Evolutionary conservation across 345 rosid genomes (phyloP), one percentile per base, ranked within the genome.

Genomic region (Linum tenue): DNA sequence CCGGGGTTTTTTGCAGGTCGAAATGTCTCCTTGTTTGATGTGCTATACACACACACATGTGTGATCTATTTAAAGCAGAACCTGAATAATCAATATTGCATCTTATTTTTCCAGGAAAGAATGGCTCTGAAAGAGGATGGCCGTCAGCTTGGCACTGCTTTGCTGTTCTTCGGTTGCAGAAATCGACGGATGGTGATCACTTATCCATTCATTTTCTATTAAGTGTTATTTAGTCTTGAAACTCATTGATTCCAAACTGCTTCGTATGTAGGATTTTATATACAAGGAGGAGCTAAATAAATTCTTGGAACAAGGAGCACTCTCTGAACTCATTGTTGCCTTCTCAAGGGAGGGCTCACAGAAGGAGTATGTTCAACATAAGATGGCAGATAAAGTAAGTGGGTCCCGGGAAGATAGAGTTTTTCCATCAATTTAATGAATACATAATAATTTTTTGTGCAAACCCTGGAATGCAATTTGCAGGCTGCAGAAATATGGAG

Each of bases 321-420:
- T 73, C 39, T 69, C 73, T 48, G 77, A 73, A 59, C 15, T 73
- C 59, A 39, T 65, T 55, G 69, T 69, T 69, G 77, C 77, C 5
- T 73, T 73, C 73, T 73, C 77, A 56, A 73, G 77, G 67, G 77
- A 73, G 42, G 77, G 77, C 3, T 64, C 69, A 9, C 70, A 69
- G 59, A 73, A 73, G 69, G 73, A 73, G 63, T 69, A 73, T 56
- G 77, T 69, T 56, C 77, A 69, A 17, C 77, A 73, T 65, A 73
- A 73, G 66, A 73, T 73, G 70, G 17, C 62, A 37, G 77, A 73
- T 4, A 65, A 65, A 56, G 77, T 56, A 39, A 43, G 73, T 60
- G n/a, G 10, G 40, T 37, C 4, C 15, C 58, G 64, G 60, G 48
- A 39, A 7, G 39, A 22, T 22, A 8, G 31, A 5, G 14, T 16